Conservation (phyloP, 352 stramenopile genomes). For the Globisporangium camurandrum region DNA sequence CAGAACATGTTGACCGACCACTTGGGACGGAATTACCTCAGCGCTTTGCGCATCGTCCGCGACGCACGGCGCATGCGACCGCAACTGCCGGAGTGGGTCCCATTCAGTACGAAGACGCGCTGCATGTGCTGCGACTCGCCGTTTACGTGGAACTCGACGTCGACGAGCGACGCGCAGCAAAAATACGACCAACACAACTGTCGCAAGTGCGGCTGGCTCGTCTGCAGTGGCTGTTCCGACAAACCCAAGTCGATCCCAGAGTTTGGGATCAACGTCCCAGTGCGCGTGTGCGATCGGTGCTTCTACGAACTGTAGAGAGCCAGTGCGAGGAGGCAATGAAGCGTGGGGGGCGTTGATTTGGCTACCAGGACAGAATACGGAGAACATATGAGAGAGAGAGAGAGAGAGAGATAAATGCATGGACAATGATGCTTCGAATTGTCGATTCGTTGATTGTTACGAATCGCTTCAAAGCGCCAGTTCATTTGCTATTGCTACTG, state of each 20-base stretch:
- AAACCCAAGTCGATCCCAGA: conserved; percentile 81
- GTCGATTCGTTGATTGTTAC: too few species aligned
- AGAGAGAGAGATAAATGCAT: too few species aligned
- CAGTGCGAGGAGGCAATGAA: too few species aligned
- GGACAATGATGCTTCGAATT: too few species aligned
- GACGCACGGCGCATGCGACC: conserved; percentile 55
- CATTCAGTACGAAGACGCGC: conserved; percentile 75
- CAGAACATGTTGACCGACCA: conserved; percentile 87
- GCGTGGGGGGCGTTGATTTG: too few species aligned
- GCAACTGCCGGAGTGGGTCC: conserved; percentile 54
- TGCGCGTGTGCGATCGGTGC: conserved; percentile 83
- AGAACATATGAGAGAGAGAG: too few species aligned
- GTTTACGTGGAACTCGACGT: conserved; percentile 88
- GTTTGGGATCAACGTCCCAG: conserved; percentile 80
- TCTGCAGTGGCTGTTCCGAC: conserved; percentile 81
- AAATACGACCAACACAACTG: conserved; percentile 90
- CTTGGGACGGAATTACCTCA: conserved; percentile 74
- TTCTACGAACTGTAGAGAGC: conserved; percentile 59
- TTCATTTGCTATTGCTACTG: too few species aligned
- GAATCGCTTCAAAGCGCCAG: too few species aligned
- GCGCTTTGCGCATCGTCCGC: conserved; percentile 66
- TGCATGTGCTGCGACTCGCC: conserved; percentile 86
- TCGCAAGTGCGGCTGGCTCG: conserved; percentile 65
- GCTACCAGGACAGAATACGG: too few species aligned
- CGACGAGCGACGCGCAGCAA: conserved; percentile 82